Conservation (phyloP, 257 asterid genomes). For the Solanum gracilifrons region DNA sequence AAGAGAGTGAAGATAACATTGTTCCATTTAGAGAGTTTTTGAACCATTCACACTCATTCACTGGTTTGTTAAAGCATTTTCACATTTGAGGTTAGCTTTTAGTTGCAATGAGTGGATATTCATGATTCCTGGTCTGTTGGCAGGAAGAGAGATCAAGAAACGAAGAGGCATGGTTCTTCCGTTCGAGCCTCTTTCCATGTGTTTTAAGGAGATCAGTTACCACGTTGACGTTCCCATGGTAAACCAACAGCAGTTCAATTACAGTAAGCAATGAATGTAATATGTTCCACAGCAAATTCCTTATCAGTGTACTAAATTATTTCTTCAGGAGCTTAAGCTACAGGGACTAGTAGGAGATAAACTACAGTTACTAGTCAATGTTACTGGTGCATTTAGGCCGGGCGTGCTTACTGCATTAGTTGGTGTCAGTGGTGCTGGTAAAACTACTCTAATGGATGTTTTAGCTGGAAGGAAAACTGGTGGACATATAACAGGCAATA, state of each 20-base stretch:
- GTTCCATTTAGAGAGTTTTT: conserved; percentile 46
- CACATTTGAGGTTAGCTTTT: not conserved
- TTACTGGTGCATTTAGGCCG: conserved; percentile 76
- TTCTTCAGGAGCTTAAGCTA: conserved; percentile 64
- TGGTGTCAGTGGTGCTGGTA: conserved; percentile 98
- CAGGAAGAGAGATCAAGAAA: conserved; percentile 36
- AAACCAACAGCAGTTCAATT: not conserved
- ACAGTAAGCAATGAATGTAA: not conserved
- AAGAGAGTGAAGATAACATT: conserved; percentile 17
- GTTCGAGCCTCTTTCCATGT: conserved; percentile 75
- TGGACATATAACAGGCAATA: conserved; percentile 62
- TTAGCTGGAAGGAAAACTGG: conserved; percentile 94
- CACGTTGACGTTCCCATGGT: conserved; percentile 86
- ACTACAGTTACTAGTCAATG: conserved; percentile 56
- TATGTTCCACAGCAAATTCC: not conserved
- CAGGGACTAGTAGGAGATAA: conserved; percentile 50
- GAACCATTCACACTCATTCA: conserved; percentile 50
- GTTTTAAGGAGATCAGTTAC: conserved; percentile 66
- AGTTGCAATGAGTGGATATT: not conserved
- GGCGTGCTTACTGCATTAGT: conserved; percentile 87
- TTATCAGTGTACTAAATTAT: not conserved
- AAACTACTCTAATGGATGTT: conserved; percentile 93
- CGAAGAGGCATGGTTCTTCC: conserved; percentile 85
- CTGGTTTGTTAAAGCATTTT: conserved; percentile 21
- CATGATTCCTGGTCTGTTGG: not conserved